phyloP scores from a whole-genome alignment of 2,329 filamentous ascomycete species.

The Trichophyton verrucosum region DNA sequence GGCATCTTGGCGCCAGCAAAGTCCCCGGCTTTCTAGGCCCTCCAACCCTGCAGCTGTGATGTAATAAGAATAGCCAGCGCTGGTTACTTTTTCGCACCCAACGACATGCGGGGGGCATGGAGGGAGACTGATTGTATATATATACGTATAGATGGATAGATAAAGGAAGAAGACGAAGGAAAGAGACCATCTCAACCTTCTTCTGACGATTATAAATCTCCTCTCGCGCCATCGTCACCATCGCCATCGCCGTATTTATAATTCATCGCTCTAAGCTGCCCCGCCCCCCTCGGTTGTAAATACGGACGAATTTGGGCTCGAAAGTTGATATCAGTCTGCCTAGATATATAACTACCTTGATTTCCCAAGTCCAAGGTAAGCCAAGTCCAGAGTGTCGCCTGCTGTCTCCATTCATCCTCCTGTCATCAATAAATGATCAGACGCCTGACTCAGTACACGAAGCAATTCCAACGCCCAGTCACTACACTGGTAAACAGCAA shows the following conservation, averaged over 20 bases:
- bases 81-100: background rate
- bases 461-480: slow-evolving; percentile 9
- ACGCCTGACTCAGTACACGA: slow-evolving; percentile 8
- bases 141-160: no score
- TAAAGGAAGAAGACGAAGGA: no score
- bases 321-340: background rate
- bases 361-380: no score
- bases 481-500: background rate
- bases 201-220: background rate
- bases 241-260: background rate
- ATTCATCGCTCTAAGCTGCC: background rate
- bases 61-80: background rate
- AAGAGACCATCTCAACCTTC: background rate
- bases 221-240: background rate
- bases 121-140: background rate
- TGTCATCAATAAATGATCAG: slow-evolving; percentile 5
- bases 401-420: no score
- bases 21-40: background rate
- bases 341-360: background rate
- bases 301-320: background rate
- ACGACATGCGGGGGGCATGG: background rate
- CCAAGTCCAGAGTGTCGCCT: no score
- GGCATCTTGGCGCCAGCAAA: background rate
- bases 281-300: background rate
- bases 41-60: background rate